These are phyloP conservation scores for Aotearoamyces nothofagi DNA, from an alignment of 2,329 filamentous ascomycete genomes.

Conservation along the genomic window DNA sequence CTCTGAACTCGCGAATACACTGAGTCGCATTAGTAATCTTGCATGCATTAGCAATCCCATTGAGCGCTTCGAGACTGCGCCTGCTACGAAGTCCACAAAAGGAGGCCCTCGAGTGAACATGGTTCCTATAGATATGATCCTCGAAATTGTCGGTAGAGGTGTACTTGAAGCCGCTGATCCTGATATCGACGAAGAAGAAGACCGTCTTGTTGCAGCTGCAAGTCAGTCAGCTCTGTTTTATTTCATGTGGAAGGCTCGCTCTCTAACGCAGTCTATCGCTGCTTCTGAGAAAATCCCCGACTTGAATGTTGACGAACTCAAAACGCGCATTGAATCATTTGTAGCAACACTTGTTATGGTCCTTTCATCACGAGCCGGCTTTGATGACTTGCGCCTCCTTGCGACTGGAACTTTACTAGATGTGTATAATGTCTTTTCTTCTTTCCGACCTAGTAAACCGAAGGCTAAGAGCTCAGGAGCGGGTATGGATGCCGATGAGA, in stretches of 20 bases:
- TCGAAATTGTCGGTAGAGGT: constrained; percentile 60
- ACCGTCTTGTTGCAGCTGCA: constrained; percentile 60
- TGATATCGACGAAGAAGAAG: constrained; percentile 62
- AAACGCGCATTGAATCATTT: constrained; percentile 38
- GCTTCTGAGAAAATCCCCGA: constrained; percentile 38
- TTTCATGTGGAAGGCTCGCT: constrained; percentile 82
- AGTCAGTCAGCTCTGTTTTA: constrained; percentile 72
- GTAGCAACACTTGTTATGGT: constrained; percentile 50
- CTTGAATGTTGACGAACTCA: constrained; percentile 43
- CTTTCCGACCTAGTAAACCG: constrained; percentile 38
- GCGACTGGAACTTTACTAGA: constrained; percentile 70
- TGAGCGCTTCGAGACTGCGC: constrained; percentile 54
- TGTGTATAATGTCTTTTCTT: constrained; percentile 64
- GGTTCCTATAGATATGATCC: constrained; percentile 51
- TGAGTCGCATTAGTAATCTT: constrained; percentile 69
- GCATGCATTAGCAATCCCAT: constrained; percentile 66
- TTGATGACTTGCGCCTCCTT: constrained; percentile 65
- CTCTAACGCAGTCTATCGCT: constrained; percentile 37
- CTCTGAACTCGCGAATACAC: constrained; percentile 54
- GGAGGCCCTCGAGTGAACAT: constrained; percentile 23
- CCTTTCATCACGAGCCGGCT: constrained; percentile 49
- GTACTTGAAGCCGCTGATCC: constrained; percentile 52
- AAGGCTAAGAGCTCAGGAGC: constrained; percentile 24
- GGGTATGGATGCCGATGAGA: too few species aligned
- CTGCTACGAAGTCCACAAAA: constrained; percentile 24